Evolutionary conservation across 1,139 yeast genomes (phyloP).

Genomic region (Diutina neorugosa): DNA sequence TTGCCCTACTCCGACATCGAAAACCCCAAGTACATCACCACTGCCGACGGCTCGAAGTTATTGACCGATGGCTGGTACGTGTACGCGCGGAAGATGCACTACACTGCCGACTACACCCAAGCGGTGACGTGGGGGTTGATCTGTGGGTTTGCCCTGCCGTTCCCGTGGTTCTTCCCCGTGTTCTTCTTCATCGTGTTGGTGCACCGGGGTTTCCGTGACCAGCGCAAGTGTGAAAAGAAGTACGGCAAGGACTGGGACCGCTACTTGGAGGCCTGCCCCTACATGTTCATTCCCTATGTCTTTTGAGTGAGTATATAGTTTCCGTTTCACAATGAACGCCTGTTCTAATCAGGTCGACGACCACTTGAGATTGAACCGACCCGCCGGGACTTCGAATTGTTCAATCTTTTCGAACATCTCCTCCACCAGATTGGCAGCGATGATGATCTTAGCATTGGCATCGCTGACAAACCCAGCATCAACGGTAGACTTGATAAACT

Average conservation of each 20-base stretch:
- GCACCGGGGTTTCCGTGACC: constrained; percentile 84
- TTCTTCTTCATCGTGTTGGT: constrained; percentile 79
- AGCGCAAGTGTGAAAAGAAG: constrained; percentile 68
- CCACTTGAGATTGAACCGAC: constrained; percentile 71
- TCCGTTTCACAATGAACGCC: background rate
- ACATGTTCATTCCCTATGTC: constrained; percentile 79
- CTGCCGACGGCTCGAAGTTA: constrained; percentile 73
- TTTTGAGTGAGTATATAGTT: constrained; percentile 24
- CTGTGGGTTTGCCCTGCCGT: constrained; percentile 77
- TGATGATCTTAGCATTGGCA: constrained; percentile 56
- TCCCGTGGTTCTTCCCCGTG: constrained; percentile 93
- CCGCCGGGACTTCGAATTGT: constrained; percentile 56
- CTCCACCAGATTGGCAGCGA: constrained; percentile 55
- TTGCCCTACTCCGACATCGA: constrained; percentile 73
- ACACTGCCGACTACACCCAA: constrained; percentile 89
- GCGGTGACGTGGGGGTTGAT: constrained; percentile 84
- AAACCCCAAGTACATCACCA: constrained; percentile 74
- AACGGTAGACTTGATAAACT: constrained; percentile 45
- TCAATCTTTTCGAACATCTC: constrained; percentile 55
- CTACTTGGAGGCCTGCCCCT: constrained; percentile 82
- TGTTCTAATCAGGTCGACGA: background rate
- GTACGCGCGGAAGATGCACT: constrained; percentile 86
- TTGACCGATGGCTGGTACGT: constrained; percentile 91
- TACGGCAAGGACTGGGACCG: constrained; percentile 92
- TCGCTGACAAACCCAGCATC: constrained; percentile 55